Conservation (phyloP, 768 basidiomycete genomes). For the Leccinum aurantiacum region DNA sequence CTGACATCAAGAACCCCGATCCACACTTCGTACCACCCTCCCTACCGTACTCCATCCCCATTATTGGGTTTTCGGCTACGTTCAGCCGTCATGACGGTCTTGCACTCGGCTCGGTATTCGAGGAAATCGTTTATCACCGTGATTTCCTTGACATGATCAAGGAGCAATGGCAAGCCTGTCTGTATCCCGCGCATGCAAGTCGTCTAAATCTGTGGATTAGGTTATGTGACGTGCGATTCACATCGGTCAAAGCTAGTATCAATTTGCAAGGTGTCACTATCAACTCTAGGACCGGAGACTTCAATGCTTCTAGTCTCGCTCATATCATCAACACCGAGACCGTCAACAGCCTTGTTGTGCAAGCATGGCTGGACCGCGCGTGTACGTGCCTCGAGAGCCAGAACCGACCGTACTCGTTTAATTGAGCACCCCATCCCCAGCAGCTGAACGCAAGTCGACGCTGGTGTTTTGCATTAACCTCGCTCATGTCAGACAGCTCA, state of each 20-base stretch:
- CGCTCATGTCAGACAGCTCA: conserved; percentile 74
- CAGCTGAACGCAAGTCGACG: conserved; percentile 75
- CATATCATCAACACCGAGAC: conserved; percentile 78
- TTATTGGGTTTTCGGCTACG: conserved; percentile 94
- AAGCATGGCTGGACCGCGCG: conserved; percentile 84
- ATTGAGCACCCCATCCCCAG: conserved; percentile 1
- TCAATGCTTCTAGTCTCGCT: conserved; percentile 73
- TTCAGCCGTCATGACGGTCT: conserved; percentile 91
- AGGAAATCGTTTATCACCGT: conserved; percentile 88
- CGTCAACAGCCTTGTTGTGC: conserved; percentile 75
- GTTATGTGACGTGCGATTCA: conserved; percentile 87
- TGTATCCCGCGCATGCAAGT: neutral
- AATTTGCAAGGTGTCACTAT: conserved; percentile 66
- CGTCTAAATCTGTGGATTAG: conserved; percentile 34
- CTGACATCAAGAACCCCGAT: conserved; percentile 59
- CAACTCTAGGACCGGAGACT: conserved; percentile 74
- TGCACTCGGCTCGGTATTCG: conserved; percentile 84
- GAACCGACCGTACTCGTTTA: conserved; percentile 4
- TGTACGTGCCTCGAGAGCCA: conserved; percentile 43
- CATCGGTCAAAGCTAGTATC: conserved; percentile 74
- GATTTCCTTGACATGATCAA: conserved; percentile 92
- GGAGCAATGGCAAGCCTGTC: conserved; percentile 68
- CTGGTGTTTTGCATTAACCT: conserved; percentile 91
- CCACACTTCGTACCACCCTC: conserved; percentile 36
- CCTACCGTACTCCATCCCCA: conserved; percentile 59